A percentile compares a stretch with the other conserved stretches of the same genome.
Evolutionary conservation across 495 filamentous ascomycete species (phyloP).

Genomic region (Collariella sp.): DNA sequence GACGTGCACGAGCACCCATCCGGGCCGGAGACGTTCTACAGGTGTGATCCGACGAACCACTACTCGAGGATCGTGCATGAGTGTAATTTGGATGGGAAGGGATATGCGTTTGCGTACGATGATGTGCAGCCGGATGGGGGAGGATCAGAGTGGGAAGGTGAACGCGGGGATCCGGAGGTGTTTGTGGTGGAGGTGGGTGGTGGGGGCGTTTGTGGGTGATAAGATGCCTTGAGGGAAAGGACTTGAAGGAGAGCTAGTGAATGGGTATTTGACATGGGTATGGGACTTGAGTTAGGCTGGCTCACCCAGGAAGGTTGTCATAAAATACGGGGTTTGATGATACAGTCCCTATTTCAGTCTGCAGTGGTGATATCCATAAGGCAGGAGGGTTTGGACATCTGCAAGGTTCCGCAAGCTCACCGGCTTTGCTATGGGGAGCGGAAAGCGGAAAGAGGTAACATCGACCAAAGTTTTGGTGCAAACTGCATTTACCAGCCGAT

Average conservation of each 20-base stretch:
- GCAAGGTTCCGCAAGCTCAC: no score
- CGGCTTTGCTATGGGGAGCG: no score
- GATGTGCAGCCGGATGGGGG: slow-evolving; percentile 57
- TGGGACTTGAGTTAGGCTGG: no score
- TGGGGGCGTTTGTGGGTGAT: slow-evolving; percentile 20
- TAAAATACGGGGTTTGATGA: no score
- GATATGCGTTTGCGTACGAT: slow-evolving; percentile 76
- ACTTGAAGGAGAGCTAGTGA: neutral
- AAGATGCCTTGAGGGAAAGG: slow-evolving; percentile 12
- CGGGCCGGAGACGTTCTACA: slow-evolving; percentile 45
- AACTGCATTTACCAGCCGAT: no score
- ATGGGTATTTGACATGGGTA: no score
- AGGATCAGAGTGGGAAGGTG: slow-evolving; percentile 60
- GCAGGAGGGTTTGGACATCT: no score
- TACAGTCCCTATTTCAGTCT: no score
- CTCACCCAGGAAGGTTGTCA: no score
- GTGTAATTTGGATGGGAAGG: slow-evolving; percentile 54
- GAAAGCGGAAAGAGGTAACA: no score
- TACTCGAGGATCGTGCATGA: slow-evolving; percentile 62
- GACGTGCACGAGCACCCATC: slow-evolving; percentile 45
- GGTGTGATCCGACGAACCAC: slow-evolving; percentile 55
- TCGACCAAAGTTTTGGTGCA: no score
- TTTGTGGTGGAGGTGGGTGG: slow-evolving; percentile 65
- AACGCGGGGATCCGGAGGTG: slow-evolving; percentile 48
- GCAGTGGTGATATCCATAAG: no score